Base-by-base conservation (phyloP, 179 eudicot genomes). In the Camellia oleifera region DNA sequence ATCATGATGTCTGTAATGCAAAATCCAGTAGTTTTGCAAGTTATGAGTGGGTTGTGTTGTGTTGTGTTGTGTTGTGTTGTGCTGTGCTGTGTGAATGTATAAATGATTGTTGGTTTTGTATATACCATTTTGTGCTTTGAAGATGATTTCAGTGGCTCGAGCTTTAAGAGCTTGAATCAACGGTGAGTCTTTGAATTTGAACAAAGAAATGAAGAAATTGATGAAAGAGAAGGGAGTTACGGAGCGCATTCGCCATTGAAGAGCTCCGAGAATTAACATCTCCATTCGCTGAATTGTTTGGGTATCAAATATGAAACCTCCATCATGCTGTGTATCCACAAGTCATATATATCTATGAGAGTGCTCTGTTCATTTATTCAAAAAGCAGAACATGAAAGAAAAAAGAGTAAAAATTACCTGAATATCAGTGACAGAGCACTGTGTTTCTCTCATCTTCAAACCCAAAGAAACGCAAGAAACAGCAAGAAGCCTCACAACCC, bases 221-320 rank as follows among this genome's bases (percentile, higher is more conserved):
- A 81, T 10, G 81, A 90, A 90, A n/a, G 85, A 79, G 78, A 90
- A 88, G 4, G 93, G 93, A n/a, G 88, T 90, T 4, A 88, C 79
- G 0, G 93, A 86, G 46, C 93, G 85, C 90, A 88, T 87, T 80
- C 93, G 80, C 93, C 93, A 90, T 78, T 84, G 81, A 12, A 90
- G 83, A 64, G 89, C 90, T 42, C 85, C 89, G 4, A 90, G 87
- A 4, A 90, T 87, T 61, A 90, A 18, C 63, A 79, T 66, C 80
- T 90, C 93, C 93, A 90, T 90, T 26, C 91, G 40, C 69, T 78
- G 75, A 40, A 87, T 82, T 0, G 87, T 83, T 32, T 65, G 69
- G 2, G 71, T 46, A 65, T 89, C 90, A 17, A 89, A 85, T 44
- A 83, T 81, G 6, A 84, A 72, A 4, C 84, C 87, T 69, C 79